Percentiles rank a stretch among this genome's conserved stretches.
Conservation (phyloP, 108 stramenopile genomes). For the Pinguiococcus pyrenoidosus region DNA sequence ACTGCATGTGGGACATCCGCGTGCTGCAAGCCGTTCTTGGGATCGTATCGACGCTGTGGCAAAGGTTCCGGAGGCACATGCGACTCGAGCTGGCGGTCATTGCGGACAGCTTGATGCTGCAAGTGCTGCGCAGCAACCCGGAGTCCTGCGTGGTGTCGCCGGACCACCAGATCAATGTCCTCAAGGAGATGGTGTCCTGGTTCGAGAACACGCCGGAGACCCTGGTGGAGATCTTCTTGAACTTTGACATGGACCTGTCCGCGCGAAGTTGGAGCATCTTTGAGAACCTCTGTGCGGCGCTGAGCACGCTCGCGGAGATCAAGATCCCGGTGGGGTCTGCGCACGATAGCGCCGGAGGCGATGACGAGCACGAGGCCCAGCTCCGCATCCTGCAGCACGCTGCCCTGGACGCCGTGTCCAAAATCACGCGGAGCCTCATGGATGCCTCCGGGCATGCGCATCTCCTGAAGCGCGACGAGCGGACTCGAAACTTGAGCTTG, state of each 20-base stretch:
- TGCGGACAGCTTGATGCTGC: conserved; percentile 11
- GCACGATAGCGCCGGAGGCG: not conserved
- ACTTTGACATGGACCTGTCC: conserved; percentile 37
- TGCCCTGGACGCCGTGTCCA: conserved; percentile 14
- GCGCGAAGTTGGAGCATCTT: conserved; percentile 34
- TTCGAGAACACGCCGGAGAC: conserved; percentile 21
- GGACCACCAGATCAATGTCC: conserved; percentile 1
- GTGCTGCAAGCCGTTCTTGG: too few species aligned
- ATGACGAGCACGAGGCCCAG: not conserved
- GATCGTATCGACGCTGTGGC: conserved; percentile 22
- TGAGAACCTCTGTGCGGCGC: conserved; percentile 3
- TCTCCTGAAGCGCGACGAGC: conserved; percentile 13
- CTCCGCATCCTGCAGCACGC: conserved; percentile 6
- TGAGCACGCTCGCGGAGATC: conserved; percentile 20
- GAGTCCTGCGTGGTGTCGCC: conserved; percentile 13
- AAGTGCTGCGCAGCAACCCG: conserved; percentile 4
- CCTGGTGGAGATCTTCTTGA: conserved; percentile 33
- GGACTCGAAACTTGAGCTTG: conserved; percentile 9
- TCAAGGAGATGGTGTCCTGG: conserved; percentile 28
- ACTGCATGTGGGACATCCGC: too few species aligned
- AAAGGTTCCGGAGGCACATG: conserved; percentile 13
- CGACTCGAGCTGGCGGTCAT: conserved; percentile 20
- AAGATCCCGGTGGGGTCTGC: conserved; percentile 4
- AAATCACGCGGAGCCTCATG: conserved; percentile 20
- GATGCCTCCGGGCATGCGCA: conserved; percentile 30